Percentiles rank a stretch among this genome's conserved stretches.
phyloP scores from a whole-genome alignment of 1,139 yeast genomes.

The Candida sp. region DNA sequence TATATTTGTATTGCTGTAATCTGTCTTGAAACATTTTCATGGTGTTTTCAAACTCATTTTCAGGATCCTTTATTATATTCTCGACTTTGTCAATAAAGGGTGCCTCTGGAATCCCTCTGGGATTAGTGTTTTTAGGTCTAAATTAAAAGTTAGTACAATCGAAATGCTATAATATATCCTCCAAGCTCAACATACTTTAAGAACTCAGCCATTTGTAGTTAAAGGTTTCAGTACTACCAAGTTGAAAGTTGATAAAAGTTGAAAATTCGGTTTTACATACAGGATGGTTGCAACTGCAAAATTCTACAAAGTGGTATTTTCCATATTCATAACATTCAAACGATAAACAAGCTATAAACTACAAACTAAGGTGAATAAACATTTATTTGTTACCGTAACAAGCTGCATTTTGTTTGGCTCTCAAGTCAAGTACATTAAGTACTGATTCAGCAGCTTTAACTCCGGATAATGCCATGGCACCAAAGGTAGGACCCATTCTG shows the following conservation, averaged over 20 bases:
- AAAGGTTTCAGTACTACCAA: not conserved
- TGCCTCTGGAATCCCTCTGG: constrained; percentile 96
- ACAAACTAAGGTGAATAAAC: not conserved
- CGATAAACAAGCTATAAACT: not conserved
- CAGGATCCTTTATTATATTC: constrained; percentile 62
- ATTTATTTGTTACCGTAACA: constrained; percentile 9
- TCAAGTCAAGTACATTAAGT: constrained; percentile 46
- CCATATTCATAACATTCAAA: not conserved
- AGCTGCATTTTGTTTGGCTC: constrained; percentile 39
- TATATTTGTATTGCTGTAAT: constrained; percentile 76
- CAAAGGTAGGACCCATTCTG: constrained; percentile 86
- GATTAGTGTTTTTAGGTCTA: constrained; percentile 60
- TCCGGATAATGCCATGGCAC: constrained; percentile 78
- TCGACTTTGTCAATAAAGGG: constrained; percentile 89
- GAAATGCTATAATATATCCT: not conserved
- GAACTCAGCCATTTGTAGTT: constrained; percentile 15
- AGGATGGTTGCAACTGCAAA: not conserved
- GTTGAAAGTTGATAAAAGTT: not conserved
- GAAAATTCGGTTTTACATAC: not conserved
- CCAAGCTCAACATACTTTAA: constrained; percentile 15
- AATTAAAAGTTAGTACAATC: constrained; percentile 5
- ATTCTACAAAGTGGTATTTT: not conserved
- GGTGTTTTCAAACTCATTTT: constrained; percentile 63
- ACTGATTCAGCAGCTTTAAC: constrained; percentile 71
- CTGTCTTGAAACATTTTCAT: constrained; percentile 77